Evolutionary conservation across 163 green algal species (phyloP).

Genomic region (Chloromonas sp.): DNA sequence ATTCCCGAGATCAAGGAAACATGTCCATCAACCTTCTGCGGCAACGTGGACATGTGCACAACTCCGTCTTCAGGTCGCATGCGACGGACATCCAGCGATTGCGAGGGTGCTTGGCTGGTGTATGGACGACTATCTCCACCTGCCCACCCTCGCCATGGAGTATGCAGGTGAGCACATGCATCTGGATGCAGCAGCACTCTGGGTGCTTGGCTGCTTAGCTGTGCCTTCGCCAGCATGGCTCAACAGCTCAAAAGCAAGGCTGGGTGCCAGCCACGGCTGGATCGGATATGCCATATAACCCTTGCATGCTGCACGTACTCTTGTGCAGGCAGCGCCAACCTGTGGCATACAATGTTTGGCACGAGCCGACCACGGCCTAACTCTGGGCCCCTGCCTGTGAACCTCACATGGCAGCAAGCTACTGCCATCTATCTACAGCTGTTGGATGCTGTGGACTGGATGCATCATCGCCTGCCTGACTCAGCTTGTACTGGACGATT

Average conservation of each 20-base stretch:
- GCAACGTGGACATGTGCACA: too few species aligned
- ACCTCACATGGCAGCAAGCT: background rate
- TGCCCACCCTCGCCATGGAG: background rate
- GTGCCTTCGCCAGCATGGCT: too few species aligned
- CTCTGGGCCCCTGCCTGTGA: background rate
- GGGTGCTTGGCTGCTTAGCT: too few species aligned
- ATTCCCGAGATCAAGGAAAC: too few species aligned
- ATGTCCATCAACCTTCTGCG: too few species aligned
- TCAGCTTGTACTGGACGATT: background rate
- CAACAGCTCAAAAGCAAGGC: too few species aligned
- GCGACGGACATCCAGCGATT: background rate
- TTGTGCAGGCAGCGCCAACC: background rate
- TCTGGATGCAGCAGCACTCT: too few species aligned
- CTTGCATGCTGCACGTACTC: background rate
- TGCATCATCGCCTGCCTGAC: background rate
- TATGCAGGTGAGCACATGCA: background rate
- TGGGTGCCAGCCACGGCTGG: too few species aligned
- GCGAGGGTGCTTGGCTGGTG: background rate
- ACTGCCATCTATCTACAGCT: background rate
- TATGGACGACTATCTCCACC: background rate
- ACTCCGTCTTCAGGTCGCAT: background rate
- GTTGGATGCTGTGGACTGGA: background rate
- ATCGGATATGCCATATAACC: too few species aligned
- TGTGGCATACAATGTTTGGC: background rate
- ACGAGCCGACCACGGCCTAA: background rate